Conservation (phyloP, 23 red algal species). For the Rhodosorus marinus region DNA sequence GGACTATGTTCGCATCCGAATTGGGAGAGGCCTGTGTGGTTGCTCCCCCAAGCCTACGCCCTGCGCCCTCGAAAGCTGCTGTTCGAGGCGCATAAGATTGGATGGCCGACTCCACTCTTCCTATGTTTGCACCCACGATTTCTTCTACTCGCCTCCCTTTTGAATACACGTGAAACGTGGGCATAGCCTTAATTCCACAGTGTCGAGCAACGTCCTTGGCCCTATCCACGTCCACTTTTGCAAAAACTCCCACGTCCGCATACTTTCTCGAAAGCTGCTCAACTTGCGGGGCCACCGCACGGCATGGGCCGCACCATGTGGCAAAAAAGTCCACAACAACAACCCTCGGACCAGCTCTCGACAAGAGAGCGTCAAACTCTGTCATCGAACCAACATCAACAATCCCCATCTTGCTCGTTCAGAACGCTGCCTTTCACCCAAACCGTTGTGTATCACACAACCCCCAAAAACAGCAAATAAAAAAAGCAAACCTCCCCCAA, state of each 20-base stretch:
- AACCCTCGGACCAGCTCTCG: conserved; percentile 24
- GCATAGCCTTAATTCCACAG: conserved; percentile 69
- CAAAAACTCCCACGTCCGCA: conserved; percentile 27
- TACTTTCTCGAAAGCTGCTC: conserved; percentile 40
- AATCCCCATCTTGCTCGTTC: conserved; percentile 31
- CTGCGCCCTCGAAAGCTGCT: neutral
- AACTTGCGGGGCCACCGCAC: conserved; percentile 52
- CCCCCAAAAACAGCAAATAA: too few relatives aligned
- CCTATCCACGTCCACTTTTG: conserved; percentile 93
- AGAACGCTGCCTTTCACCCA: too few relatives aligned
- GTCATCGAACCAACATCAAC: conserved; percentile 11
- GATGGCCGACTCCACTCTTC: conserved; percentile 9
- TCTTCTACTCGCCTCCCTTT: conserved; percentile 34
- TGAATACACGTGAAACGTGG: conserved; percentile 71
- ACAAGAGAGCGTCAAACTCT: conserved; percentile 16
- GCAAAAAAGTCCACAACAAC: conserved; percentile 89
- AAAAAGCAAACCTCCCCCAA: too few relatives aligned
- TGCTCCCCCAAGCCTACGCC: neutral
- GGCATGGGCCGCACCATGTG: conserved; percentile 90
- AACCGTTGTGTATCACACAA: too few relatives aligned
- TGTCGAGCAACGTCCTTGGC: conserved; percentile 44
- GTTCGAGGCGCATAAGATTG: conserved; percentile 26
- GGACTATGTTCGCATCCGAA: too few relatives aligned
- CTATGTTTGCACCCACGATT: conserved; percentile 43
- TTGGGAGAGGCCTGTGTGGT: too few relatives aligned